Percentiles rank a stretch among this genome's conserved stretches.
phyloP scores from a whole-genome alignment of 2,329 filamentous ascomycete genomes.

The Cladosporium oxysporum region DNA sequence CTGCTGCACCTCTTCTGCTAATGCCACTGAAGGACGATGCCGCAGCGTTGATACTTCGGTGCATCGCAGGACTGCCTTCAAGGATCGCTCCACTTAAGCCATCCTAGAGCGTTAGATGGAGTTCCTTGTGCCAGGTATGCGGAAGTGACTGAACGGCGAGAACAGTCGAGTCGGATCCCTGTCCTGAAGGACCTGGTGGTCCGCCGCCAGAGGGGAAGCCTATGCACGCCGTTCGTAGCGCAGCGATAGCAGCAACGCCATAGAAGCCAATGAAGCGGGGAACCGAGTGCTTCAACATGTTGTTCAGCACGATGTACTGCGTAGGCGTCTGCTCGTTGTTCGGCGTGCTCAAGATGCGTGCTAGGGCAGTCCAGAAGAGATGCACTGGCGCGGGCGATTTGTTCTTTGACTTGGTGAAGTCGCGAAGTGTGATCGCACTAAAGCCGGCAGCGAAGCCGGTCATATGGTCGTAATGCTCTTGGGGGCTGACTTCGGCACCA shows the following conservation, averaged over 20 bases:
- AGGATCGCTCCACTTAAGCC: conserved; percentile 1
- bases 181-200: conserved; percentile 16
- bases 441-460: conserved; percentile 81
- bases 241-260: conserved; percentile 71
- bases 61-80: neutral
- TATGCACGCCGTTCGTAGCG: conserved; percentile 52
- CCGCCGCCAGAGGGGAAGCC: conserved; percentile 16
- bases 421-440: conserved; percentile 77
- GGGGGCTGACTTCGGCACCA: conserved; percentile 25
- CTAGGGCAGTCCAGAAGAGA: conserved; percentile 80
- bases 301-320: conserved; percentile 53
- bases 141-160: conserved; percentile 22
- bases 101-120: conserved; percentile 25
- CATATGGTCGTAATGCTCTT: conserved; percentile 79
- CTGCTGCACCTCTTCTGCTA: neutral
- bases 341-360: conserved; percentile 75
- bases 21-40: neutral
- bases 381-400: conserved; percentile 74
- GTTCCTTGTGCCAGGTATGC: conserved; percentile 22
- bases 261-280: conserved; percentile 78
- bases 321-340: conserved; percentile 50
- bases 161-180: conserved; percentile 20
- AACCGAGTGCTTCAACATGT: conserved; percentile 63
- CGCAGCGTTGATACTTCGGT: neutral
- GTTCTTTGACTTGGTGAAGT: conserved; percentile 70